Base-by-base conservation (phyloP, 768 basidiomycete species). In the Hygrophorus pudorinus region DNA sequence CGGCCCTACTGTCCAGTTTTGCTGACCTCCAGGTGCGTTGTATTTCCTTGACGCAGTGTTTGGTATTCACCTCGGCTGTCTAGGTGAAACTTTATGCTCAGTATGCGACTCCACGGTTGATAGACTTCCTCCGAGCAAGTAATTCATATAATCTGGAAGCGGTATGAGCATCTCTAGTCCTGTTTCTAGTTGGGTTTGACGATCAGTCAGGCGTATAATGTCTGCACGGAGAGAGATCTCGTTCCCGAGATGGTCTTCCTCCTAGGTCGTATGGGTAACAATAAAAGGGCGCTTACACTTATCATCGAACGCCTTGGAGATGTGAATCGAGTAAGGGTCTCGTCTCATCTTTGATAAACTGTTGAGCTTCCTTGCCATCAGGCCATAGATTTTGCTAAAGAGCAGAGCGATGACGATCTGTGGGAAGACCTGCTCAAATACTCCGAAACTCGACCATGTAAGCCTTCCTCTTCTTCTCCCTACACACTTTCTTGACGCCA, bases 371-470 rank as follows among this genome's bases (percentile, higher is more conserved):
- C 10, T 45, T 12, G 13, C 24, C 16, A 28, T 30, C 35, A 91
- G 89, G 91, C 94, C 2, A 98, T 99, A 55, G 94, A 97, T 47
- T 99, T 99, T 50, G 94, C 93, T 2, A 94, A 93, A 56, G 92
- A 97, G 59, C 94, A 97, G 60, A 84, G 81, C 42, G 96, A 98
- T 50, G 84, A 92, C 48, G 96, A 98, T 59, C 76, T 99, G 0
- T 99, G 94, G 96, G 94, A 98, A 54, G 94, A 98, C 58, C 72
- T 99, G 7, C 65, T 99, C 20, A 80, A 73, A 48, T 98, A 98
- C 55, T 94, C 93, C 0, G 96, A 98, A 61, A 93, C 87, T 9
- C 71, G 91, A 46, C 96, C 96, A 31, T 65, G 91, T 91, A 44
- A 44, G 75, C 60, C 4, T 10, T 36, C 28, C 8, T 32, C 3